Evolutionary conservation across 2,329 filamentous ascomycete genomes (phyloP), one percentile per base, ranked within the genome.

Genomic region (Sphaerulina vaccinii): DNA sequence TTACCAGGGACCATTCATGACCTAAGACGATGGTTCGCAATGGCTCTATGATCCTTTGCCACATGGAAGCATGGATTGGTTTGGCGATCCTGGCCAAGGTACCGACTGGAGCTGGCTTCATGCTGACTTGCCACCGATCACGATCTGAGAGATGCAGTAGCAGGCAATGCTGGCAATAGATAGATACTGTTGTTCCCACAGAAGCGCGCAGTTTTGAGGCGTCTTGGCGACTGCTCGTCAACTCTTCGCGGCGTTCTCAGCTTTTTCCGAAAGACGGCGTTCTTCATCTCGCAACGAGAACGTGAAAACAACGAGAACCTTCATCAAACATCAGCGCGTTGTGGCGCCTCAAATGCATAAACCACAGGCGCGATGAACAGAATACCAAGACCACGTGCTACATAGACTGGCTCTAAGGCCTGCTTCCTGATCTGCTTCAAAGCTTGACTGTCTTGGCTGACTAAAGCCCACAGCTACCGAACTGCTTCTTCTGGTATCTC

Each of bases 71-170:
- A 43, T 19, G 40, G 9, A 21, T 33, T 32, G 24, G 24, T 2
- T 9, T 1, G 35, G 15, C 16, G 13, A 36, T 16, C 24, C 19
- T n/a, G 15, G 33, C 27, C 18, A 42, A 8, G 51, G 36, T 8
- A 13, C 23, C 15, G 44, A 49, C 22, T 56, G 50, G 45, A 51
- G 40, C 6, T 57, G 51, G 54, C 35, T 54, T n/a, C 22, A 43
- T 22, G 16, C 51, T 13, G 51, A 57, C 36, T 29, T 57, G 44
- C 48, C 47, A 22, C 43, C 46, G 7, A 29, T 43, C 21, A 3
- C 19, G 27, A 16, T n/a, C 24, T 43, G 40, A n/a, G n/a, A n/a
- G n/a, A n/a, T n/a, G n/a, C n/a, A n/a, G n/a, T n/a, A n/a, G n/a
- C n/a, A n/a, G n/a, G n/a, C n/a, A n/a, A n/a, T n/a, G n/a, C n/a